A percentile compares a stretch with the other conserved stretches of the same genome.
phyloP scores from a whole-genome alignment of 1,139 yeast genomes.

The Pneumocystis carinii region DNA sequence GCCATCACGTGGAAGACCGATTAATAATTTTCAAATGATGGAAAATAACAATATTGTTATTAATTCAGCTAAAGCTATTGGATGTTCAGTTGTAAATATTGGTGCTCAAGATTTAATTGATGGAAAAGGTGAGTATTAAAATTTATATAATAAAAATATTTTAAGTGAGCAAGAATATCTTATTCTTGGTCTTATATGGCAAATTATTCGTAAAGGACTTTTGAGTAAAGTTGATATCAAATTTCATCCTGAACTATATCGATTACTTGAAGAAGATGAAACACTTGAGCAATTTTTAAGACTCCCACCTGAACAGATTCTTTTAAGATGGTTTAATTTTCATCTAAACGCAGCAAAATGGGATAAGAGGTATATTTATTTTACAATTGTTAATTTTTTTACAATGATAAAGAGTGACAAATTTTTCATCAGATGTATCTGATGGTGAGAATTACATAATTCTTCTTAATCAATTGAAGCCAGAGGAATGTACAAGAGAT shows the following conservation, averaged over 20 bases:
- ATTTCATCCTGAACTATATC: conserved; percentile 88
- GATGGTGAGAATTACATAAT: conserved; percentile 95
- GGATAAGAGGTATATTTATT: conserved; percentile 37
- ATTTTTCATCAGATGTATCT: conserved; percentile 73
- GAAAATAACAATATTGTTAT: conserved; percentile 96
- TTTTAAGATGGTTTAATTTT: conserved; percentile 93
- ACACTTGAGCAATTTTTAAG: conserved; percentile 91
- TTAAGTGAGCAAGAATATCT: conserved; percentile 46
- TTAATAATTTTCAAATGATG: conserved; percentile 87
- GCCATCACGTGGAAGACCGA: conserved; percentile 66
- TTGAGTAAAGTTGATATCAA: conserved; percentile 90
- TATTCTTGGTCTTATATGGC: conserved; percentile 94
- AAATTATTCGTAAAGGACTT: conserved; percentile 88
- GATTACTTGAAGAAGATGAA: conserved; percentile 89
- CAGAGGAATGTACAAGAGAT: conserved; percentile 61
- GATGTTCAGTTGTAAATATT: conserved; percentile 82
- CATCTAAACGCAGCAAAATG: conserved; percentile 92
- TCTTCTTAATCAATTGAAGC: conserved; percentile 72
- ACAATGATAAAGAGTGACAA: conserved; percentile 34
- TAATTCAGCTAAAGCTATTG: conserved; percentile 95
- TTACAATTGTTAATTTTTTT: not conserved
- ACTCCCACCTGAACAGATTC: conserved; percentile 92
- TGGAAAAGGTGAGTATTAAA: conserved; percentile 36
- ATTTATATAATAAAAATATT: not conserved
- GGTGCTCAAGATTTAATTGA: conserved; percentile 95